A percentile compares a stretch with the other conserved stretches of the same genome.
Evolutionary conservation across 805 yeast genomes (phyloP).

Genomic region (Zygosaccharomyces rouxii): DNA sequence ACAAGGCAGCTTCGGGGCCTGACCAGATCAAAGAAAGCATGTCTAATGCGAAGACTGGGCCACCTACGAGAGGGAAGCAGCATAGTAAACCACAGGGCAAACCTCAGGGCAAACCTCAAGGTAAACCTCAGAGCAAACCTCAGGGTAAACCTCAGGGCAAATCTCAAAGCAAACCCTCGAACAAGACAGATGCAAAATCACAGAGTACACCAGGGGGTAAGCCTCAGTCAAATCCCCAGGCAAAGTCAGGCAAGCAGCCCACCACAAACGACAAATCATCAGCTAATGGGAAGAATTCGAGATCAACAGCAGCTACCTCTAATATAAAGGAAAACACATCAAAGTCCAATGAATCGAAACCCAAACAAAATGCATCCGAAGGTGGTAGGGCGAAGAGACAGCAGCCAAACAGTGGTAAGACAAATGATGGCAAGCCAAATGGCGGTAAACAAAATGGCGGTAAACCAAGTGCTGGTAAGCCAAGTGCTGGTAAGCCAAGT

Average conservation of each 20-base stretch:
- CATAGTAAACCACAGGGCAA: neutral
- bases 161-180: neutral
- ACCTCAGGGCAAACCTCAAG: neutral
- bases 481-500: no score
- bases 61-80: neutral
- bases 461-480: no score
- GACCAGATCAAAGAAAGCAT: neutral
- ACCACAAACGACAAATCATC: neutral
- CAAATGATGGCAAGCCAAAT: no score
- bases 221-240: neutral
- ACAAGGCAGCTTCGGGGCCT: conserved; percentile 22
- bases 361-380: neutral
- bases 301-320: neutral
- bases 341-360: neutral
- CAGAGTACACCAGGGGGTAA: neutral
- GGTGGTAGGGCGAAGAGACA: neutral
- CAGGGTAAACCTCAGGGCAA: neutral
- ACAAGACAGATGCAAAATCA: neutral
- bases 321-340: neutral
- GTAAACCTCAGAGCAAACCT: neutral
- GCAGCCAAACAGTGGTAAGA: neutral
- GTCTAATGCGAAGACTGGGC: neutral
- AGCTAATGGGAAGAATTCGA: neutral
- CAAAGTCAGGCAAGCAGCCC: neutral
- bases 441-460: no score